Base-by-base conservation (phyloP, 768 basidiomycete species). In the Mrakia gelida region DNA sequence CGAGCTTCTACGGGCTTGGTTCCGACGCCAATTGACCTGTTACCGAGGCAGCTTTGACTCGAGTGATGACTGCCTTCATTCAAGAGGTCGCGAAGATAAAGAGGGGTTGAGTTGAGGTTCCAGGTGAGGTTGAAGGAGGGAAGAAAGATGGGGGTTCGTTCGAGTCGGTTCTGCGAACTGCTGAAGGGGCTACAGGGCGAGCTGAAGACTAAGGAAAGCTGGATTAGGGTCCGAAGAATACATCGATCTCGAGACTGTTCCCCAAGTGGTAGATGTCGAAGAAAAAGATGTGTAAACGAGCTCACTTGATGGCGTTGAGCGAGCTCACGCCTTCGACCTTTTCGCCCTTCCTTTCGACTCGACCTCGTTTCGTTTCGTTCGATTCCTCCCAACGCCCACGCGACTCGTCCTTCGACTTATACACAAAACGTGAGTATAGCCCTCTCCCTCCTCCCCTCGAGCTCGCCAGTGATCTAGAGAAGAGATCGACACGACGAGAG, bases 1-100 rank as follows among this genome's bases (percentile, higher is more conserved):
- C 82, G 92, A 93, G 93, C 73, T 89, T 86, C 56, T 95, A 93
- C n/a, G 93, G 93, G 23, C 94, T 94, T 43, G 89, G 90, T 26
- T 90, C 83, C 59, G 95, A 93, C 30, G 92, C 88, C 83, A 18
- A 76, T 76, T 23, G 63, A 54, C 77, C 81, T 21, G 76, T 80
- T 67, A 79, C 80, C 41, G 73, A 80, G 0, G 81, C 81, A 32
- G 80, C 81, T 16, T 56, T 67, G 54, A 78, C 77, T 5, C 73
- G 45, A 6, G 77, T 78, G 52, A 78, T 41, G 49, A 78, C 77
- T 3, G 77, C 77, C 34, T 78, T 78, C 77, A 78, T 78, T 6
- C 38, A 3, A 23, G 26, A 32, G 38, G 4, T 18, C 30, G 4
- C 26, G 59, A 59, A 9, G 59, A 5, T 28, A 26, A 59, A 59